phyloP scores from a whole-genome alignment of 2,329 filamentous ascomycete species.

The Chaetomium globosum region DNA sequence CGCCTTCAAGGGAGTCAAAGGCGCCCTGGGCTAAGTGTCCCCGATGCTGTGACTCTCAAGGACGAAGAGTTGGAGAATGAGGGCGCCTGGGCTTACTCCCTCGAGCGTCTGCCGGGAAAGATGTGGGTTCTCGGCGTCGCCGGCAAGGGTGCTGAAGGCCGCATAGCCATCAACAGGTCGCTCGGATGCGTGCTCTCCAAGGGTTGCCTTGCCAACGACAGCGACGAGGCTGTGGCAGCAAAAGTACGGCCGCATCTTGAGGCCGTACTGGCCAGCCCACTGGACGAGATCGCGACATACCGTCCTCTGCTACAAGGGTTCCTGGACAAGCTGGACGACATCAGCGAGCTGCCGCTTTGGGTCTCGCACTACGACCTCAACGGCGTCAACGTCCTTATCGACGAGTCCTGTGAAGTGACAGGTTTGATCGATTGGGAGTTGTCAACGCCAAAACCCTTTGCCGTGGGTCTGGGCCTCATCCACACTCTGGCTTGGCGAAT shows the following conservation, averaged over 20 bases:
- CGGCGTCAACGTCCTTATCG: constrained; percentile 27
- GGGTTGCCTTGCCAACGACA: constrained; percentile 20
- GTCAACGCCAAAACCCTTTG: constrained; percentile 23
- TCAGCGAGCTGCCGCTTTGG: constrained; percentile 22
- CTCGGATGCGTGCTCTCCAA: constrained; percentile 22
- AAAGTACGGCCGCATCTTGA: constrained; percentile 21
- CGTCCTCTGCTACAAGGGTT: constrained; percentile 15
- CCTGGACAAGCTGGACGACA: constrained; percentile 19
- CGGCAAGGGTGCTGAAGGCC: constrained; percentile 21
- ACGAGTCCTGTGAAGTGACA: constrained; percentile 20
- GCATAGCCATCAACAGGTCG: constrained; percentile 24
- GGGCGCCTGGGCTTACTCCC: constrained; percentile 25
- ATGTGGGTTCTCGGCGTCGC: constrained; percentile 23
- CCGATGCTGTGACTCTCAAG: constrained; percentile 5
- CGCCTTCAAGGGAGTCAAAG: constrained; percentile 21
- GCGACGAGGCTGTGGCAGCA: constrained; percentile 8
- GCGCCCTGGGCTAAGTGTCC: constrained; percentile 23
- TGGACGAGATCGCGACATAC: constrained; percentile 20
- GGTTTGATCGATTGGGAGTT: constrained; percentile 25
- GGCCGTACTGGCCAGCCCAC: constrained; percentile 20
- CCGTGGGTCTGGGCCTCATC: constrained; percentile 22
- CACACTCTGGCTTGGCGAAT: constrained; percentile 26
- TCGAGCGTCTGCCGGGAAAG: constrained; percentile 23
- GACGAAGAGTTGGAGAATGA: constrained; percentile 22
- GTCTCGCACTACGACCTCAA: constrained; percentile 28